Conservation (phyloP, 2,329 filamentous ascomycete species). For the Thelonectria olida region DNA sequence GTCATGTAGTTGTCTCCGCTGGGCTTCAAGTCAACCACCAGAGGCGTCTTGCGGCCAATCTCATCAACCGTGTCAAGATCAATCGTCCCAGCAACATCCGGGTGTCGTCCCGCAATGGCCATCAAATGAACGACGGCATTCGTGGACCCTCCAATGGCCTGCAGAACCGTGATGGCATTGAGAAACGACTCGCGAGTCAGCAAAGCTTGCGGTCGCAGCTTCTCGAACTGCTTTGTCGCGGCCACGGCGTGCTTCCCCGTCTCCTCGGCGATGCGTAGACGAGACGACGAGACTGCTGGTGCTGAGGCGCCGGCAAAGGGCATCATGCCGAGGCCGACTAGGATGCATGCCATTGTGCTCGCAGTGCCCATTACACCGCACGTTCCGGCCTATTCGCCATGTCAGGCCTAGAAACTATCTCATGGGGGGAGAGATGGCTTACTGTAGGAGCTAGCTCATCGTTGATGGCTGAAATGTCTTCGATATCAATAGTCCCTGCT, state of each 20-base stretch:
- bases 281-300: slow-evolving; percentile 79
- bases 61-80: slow-evolving; percentile 82
- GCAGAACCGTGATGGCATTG: slow-evolving; percentile 87
- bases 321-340: slow-evolving; percentile 84
- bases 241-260: slow-evolving; percentile 75
- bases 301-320: slow-evolving; percentile 81
- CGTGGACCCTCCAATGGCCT: slow-evolving; percentile 85
- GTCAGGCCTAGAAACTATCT: background rate
- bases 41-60: slow-evolving; percentile 79
- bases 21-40: slow-evolving; percentile 87
- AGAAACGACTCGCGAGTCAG: slow-evolving; percentile 81
- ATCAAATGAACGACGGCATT: slow-evolving; percentile 89
- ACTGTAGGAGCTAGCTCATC: slow-evolving; percentile 78
- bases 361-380: slow-evolving; percentile 94
- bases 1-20: slow-evolving; percentile 89
- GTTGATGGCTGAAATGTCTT: slow-evolving; percentile 76
- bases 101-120: slow-evolving; percentile 80
- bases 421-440: slow-evolving; percentile 31
- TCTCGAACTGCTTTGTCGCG: slow-evolving; percentile 69
- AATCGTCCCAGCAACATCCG: slow-evolving; percentile 69
- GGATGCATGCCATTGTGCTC: slow-evolving; percentile 87
- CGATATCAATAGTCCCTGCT: slow-evolving; percentile 73
- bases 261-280: slow-evolving; percentile 82
- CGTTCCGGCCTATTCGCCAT: slow-evolving; percentile 66
- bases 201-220: slow-evolving; percentile 75